Base-by-base conservation (phyloP, 345 rosid species). In the Euphorbia pulcherrima region DNA sequence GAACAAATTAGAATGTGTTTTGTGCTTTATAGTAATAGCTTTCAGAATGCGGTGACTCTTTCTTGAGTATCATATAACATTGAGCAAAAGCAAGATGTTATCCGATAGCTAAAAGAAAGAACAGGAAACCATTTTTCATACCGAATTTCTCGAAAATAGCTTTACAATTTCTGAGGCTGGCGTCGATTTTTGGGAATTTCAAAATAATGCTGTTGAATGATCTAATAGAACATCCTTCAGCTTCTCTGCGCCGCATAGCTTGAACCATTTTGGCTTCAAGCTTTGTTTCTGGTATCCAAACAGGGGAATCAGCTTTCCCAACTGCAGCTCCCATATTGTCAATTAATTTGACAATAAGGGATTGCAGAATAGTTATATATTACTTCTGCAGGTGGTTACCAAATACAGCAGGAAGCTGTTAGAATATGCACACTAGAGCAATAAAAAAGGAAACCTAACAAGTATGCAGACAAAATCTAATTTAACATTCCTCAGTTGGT, bases 111-210 rank as follows among this genome's bases (percentile, higher is more conserved):
- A 35, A 57, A 58, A 33, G 26, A 41, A 40, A 30, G 18, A 53
- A 12, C 6, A 17, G 20, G 24, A 13, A 58, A 55, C 16, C 21
- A 1, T 53, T 17, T 39, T 56, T 65, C 88, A 63, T 64, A 93
- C 98, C 98, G 2, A 93, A 93, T 74, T 90, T 81, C 74, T 86
- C 83, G 71, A 93, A 93, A 30, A 85, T 93, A 50, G 83, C 80
- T 82, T 87, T 88, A 88, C 96, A 88, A 51, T 87, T 90, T 74
- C 89, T 87, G 41, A 90, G 83, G 77, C 86, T 83, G 46, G 82
- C 80, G 29, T 93, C 98, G 14, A 93, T 90, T 78, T 89, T 90
- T 2, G 98, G 97, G 75, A 93, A 93, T 73, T 93, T 93, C 74
- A 93, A 81, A 78, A 93, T 84, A 48, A 90, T 80, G 80, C 86